Base-by-base conservation (phyloP, 768 basidiomycete genomes). In the Suillus cothurnatus region DNA sequence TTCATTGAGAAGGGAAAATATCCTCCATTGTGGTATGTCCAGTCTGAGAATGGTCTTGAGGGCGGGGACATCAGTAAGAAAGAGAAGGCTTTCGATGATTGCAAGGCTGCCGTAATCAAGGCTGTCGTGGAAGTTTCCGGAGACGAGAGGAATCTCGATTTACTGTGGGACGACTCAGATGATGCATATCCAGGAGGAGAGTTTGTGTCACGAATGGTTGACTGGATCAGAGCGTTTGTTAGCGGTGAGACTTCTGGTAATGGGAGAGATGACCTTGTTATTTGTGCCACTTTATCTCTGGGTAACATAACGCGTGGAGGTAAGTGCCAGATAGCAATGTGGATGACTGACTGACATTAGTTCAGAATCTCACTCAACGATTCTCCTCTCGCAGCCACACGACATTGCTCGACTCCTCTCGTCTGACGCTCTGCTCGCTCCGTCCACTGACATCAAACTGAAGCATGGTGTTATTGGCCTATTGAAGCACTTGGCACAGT, bases 401-500 rank as follows among this genome's bases (percentile, higher is more conserved):
- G 84, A 85, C 45, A 80, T 97, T 17, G 88, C 87, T 19, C 80
- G 84, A 9, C 71, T 90, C 17, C 77, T 93, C 55, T 80, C 84
- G 9, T 90, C 90, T 6, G 75, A 76, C 21, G 77, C 79, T 63
- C 76, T 89, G n/a, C 81, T 93, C 47, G 81, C 82, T 14, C 79
- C 82, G 19, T 73, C 77, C 45, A 82, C 84, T 11, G 91, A 94
- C 72, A 82, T 93, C 73, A 93, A 95, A 74, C 81, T 96, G 66
- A 94, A 96, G 74, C 95, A 98, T 71, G 94, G 93, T 19, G 86
- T 93, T 64, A 81, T 97, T 31, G 94, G 94, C 32, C 80, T 99
- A 43, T 81, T 98, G 49, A 93, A 94, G 74, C 92, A 98, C 73
- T 81, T 99, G 2, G 87, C 94, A 3, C 90, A 91, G 72, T 82